Evolutionary conservation across 2,329 filamentous ascomycete genomes (phyloP), one percentile per base, ranked within the genome.

Genomic region (Cordyceps farinosa): DNA sequence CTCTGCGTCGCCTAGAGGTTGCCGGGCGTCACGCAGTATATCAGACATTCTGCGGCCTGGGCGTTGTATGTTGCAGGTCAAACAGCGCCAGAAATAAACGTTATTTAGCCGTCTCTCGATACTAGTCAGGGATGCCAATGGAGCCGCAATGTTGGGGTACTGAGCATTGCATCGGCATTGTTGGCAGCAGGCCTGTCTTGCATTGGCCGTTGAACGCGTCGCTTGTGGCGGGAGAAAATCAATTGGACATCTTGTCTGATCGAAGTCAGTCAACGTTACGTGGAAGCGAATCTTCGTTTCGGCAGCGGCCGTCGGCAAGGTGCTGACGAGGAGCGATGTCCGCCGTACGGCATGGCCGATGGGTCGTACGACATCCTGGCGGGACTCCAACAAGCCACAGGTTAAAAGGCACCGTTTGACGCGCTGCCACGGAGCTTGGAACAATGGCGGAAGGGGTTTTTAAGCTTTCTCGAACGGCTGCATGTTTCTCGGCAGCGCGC

Each of bases 291-390:
- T 7, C 9, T 51, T 59, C 34, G 53, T 45, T 53, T 61, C 38
- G 38, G 38, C 30, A 34, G 48, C 58, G 58, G 48, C 48, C 58
- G 38, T 53, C 38, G 58, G 38, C 27, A 34, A 32, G 27, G 17
- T 42, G 38, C 17, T 15, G 38, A 17, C 17, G 7, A 27, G 27
- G n/a, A 29, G 36, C 36, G 47, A 52, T 13, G 44, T 47, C 55
- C 55, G 44, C 32, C 9, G 13, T n/a, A 30, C 57, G 57, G 57
- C 57, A 60, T 60, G 57, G 34, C 57, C 57, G 57, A 60, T 29
- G 36, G 22, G 47, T 52, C 57, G 57, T 60, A 60, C 57, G 47
- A 60, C 27, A 13, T 32, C 32, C 30, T 38, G 40, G 44, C 44
- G 32, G 44, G 44, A 34, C 55, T 29, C 8, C 6, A 10, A 30